Evolutionary conservation across 495 filamentous ascomycete species (phyloP).

Genomic region (Aspergillus incahuasiensis): DNA sequence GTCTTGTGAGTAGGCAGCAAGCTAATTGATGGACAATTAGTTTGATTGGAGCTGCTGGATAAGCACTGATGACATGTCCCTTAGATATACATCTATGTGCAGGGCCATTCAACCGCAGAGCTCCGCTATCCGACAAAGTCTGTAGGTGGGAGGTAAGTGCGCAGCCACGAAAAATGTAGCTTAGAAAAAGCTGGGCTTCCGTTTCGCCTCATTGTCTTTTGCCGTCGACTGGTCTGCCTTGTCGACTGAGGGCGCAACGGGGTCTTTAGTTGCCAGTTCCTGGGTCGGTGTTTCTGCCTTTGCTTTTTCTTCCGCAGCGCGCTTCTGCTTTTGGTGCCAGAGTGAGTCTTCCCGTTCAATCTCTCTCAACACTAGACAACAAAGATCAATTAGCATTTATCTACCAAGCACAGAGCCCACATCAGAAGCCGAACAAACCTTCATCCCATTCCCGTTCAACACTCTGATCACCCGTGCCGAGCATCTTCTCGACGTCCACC

Average conservation of each 20-base stretch:
- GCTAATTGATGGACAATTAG: no score
- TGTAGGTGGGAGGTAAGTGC: no score
- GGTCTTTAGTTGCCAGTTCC: slow-evolving; percentile 14
- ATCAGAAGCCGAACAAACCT: slow-evolving; percentile 43
- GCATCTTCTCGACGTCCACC: slow-evolving; percentile 77
- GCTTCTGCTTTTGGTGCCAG: slow-evolving; percentile 45
- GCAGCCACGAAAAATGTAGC: no score
- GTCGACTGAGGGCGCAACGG: slow-evolving; percentile 14
- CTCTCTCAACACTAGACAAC: slow-evolving; percentile 63
- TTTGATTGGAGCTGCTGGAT: no score
- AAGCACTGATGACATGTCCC: no score
- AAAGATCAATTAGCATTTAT: background rate
- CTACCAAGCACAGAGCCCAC: no score
- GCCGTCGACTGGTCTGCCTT: slow-evolving; percentile 5
- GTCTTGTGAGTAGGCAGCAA: no score
- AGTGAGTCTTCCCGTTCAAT: slow-evolving; percentile 72
- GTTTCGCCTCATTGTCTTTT: slow-evolving; percentile 18
- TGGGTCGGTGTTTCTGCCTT: background rate
- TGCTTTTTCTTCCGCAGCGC: slow-evolving; percentile 10
- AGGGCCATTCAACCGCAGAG: no score
- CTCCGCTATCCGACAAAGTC: no score
- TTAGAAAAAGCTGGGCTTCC: slow-evolving; percentile 36
- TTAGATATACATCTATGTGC: no score
- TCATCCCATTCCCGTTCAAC: slow-evolving; percentile 88
- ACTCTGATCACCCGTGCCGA: slow-evolving; percentile 74